Base-by-base conservation (phyloP, 306 rosid species). In the Inga laurina region DNA sequence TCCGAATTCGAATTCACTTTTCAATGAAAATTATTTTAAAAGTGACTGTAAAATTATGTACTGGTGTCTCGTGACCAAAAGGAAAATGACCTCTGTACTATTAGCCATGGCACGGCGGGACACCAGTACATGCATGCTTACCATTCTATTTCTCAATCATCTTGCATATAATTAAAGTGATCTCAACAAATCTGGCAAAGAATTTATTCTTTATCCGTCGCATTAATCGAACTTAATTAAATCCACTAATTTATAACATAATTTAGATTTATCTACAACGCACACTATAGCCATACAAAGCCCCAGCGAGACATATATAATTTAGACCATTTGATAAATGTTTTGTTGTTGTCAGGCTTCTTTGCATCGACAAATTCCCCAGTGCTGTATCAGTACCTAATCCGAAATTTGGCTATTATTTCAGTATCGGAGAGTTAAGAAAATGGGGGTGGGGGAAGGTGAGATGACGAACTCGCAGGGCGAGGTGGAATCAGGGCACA, bases 401-500 rank as follows among this genome's bases (percentile, higher is more conserved):
- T 24, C 24, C 39, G 44, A 13, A 9, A 13, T 66, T 13, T 64
- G 69, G 78, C 43, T 4, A 16, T 37, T 48, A 39, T 39, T 39
- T 21, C 52, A 52, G 34, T 4, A 24, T 3, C 24, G 19, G 61
- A 67, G 9, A 56, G 5, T 49, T 24, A 9, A 66, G 59, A 82
- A 51, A 16, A 92, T 90, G 93, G 97, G 79, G 83, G 70, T 76
- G 72, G 18, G 83, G 0, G 94, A 89, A 57, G 65, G 84, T 0
- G 93, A 88, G 41, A 82, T 71, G 80, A 79, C 76, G 81, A 79
- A 87, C 10, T 80, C 88, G n/a, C 90, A 78, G 11, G 83, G 75
- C 10, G 90, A 90, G 39, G 91, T 44, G 0, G 92, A 89, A 32
- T 85, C 88, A 7, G 35, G 88, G 1, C 86, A 41, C 76, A 81